These are phyloP conservation scores for Onygenales sp. DNA, from an alignment of 2,329 filamentous ascomycete species.

Conservation along the genomic window DNA sequence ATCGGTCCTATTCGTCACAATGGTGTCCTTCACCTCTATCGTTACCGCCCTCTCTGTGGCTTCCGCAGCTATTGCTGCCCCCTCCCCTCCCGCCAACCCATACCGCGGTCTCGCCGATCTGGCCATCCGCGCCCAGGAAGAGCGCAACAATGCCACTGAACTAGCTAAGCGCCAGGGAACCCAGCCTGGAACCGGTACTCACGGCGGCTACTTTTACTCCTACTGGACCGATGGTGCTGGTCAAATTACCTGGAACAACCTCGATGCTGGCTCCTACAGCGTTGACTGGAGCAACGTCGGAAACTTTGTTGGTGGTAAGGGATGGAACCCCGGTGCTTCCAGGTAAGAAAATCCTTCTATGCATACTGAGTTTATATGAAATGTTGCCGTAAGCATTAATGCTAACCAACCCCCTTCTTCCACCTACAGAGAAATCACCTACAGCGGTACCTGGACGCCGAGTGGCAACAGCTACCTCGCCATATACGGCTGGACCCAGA, in stretches of 20 bases:
- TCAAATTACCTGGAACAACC: constrained; percentile 38
- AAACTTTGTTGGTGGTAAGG: constrained; percentile 51
- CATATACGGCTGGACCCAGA: constrained; percentile 49
- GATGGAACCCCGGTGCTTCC: constrained; percentile 45
- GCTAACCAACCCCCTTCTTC: not conserved
- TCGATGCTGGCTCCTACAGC: constrained; percentile 34
- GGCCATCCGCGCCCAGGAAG: not conserved
- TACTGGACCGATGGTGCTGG: constrained; percentile 42
- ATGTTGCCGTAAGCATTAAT: too few species aligned
- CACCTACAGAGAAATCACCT: constrained; percentile 37
- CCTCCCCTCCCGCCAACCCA: constrained; percentile 8
- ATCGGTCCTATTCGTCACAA: constrained; percentile 7
- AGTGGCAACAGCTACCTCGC: constrained; percentile 45
- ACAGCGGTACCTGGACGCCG: constrained; percentile 39
- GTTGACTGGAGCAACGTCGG: constrained; percentile 34
- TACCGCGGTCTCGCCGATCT: constrained; percentile 7
- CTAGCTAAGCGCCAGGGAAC: constrained; percentile 7
- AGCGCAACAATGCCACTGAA: constrained; percentile 12
- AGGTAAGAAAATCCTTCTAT: constrained; percentile 28
- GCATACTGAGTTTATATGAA: too few species aligned
- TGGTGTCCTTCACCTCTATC: constrained; percentile 20
- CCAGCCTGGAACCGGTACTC: constrained; percentile 20
- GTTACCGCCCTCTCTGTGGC: constrained; percentile 16
- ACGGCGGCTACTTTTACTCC: constrained; percentile 40
- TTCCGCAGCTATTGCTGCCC: constrained; percentile 16